These are phyloP conservation scores for Fusarium fracticaudum DNA, from an alignment of 2,329 filamentous ascomycete species.

Conservation along the genomic window DNA sequence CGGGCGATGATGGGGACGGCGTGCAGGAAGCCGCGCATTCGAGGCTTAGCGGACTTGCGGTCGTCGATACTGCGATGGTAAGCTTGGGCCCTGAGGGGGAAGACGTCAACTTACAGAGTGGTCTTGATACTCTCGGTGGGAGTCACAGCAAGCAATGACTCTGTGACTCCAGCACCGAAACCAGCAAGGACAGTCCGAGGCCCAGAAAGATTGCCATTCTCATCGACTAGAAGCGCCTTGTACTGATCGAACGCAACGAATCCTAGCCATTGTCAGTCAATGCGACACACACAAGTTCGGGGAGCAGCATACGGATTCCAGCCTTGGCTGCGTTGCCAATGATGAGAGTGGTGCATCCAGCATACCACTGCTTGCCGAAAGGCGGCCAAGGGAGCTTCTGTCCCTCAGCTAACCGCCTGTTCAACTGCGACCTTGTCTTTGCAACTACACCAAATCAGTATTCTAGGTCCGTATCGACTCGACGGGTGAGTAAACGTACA, in stretches of 20 bases:
- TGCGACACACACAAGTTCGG: too few relatives aligned
- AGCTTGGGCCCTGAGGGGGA: background rate
- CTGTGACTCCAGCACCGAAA: conserved; percentile 93
- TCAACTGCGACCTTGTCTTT: conserved; percentile 94
- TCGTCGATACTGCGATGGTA: conserved; percentile 79
- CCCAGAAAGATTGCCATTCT: conserved; percentile 87
- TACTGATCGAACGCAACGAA: conserved; percentile 98
- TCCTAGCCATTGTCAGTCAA: conserved; percentile 40
- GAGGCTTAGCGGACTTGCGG: conserved; percentile 83
- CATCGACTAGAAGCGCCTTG: conserved; percentile 83
- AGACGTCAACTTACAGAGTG: conserved; percentile 69
- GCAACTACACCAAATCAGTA: conserved; percentile 68
- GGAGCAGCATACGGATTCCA: conserved; percentile 77
- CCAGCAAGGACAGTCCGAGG: conserved; percentile 92
- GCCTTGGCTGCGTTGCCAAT: conserved; percentile 97
- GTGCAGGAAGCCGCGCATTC: conserved; percentile 91
- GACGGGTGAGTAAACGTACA: conserved; percentile 63
- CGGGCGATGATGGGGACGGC: conserved; percentile 86
- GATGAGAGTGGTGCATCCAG: conserved; percentile 95
- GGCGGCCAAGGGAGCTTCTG: conserved; percentile 95
- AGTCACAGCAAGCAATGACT: conserved; percentile 92
- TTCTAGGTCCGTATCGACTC: background rate
- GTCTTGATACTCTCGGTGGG: conserved; percentile 99
- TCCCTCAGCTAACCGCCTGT: conserved; percentile 80
- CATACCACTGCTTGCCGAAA: conserved; percentile 95